Conservation (phyloP, 2,329 filamentous ascomycete genomes). For the Phyllosticta paracitricarpa region DNA sequence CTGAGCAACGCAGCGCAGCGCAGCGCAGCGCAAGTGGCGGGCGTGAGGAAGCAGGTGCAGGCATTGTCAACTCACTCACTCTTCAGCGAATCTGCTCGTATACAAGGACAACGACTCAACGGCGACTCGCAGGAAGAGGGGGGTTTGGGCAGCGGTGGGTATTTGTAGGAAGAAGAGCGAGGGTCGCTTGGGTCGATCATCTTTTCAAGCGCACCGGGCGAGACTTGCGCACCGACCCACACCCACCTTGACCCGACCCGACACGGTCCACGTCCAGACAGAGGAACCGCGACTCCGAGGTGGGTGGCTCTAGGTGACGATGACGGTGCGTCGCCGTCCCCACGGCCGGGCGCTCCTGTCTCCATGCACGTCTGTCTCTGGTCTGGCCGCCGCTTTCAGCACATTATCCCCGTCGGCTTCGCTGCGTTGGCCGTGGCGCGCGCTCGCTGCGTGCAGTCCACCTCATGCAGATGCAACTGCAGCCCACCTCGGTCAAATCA, state of each 20-base stretch:
- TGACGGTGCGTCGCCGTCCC: not conserved
- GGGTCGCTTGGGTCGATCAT: not conserved
- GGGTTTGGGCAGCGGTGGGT: not conserved
- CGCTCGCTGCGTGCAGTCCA: not conserved
- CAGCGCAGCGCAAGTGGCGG: conserved; percentile 5
- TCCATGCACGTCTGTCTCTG: not conserved
- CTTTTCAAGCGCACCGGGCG: not conserved
- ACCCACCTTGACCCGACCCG: not conserved
- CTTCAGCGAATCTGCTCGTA: conserved; percentile 5
- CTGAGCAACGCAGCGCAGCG: not conserved
- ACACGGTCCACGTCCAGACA: not conserved
- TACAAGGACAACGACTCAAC: not conserved
- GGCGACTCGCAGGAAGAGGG: not conserved
- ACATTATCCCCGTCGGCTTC: too few species aligned
- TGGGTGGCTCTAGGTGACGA: not conserved
- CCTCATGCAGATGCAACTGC: not conserved
- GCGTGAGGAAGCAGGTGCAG: not conserved
- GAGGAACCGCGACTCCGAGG: not conserved
- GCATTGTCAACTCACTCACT: not conserved
- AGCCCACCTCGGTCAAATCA: not conserved
- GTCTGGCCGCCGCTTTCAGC: not conserved
- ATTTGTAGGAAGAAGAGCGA: conserved; percentile 4
- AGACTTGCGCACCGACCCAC: not conserved
- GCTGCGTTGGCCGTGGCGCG: too few species aligned
- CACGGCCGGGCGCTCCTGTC: not conserved